These are phyloP conservation scores for Alternaria gansuensis DNA, from an alignment of 2,329 filamentous ascomycete species.

Conservation along the genomic window DNA sequence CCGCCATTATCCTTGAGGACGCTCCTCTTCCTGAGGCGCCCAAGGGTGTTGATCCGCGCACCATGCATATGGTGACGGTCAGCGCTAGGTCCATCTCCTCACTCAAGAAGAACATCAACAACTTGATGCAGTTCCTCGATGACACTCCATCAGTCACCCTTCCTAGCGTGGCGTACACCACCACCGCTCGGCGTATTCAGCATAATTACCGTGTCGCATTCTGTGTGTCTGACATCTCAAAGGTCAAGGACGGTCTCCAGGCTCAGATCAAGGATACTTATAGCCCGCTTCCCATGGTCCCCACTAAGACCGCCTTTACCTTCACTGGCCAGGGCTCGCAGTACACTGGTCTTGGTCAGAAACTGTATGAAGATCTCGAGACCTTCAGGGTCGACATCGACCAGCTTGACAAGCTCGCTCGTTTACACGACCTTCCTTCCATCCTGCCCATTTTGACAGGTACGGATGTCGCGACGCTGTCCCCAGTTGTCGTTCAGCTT, in stretches of 20 bases:
- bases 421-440: slow-evolving; percentile 59
- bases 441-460: slow-evolving; percentile 61
- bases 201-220: slow-evolving; percentile 63
- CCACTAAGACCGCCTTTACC: slow-evolving; percentile 61
- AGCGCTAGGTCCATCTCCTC: slow-evolving; percentile 62
- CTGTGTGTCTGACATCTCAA: slow-evolving; percentile 58
- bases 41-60: slow-evolving; percentile 56
- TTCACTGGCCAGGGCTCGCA: slow-evolving; percentile 64
- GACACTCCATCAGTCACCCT: slow-evolving; percentile 58
- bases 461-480: slow-evolving; percentile 59
- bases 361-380: slow-evolving; percentile 59
- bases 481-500: slow-evolving; percentile 62
- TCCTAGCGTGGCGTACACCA: slow-evolving; percentile 61
- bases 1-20: slow-evolving; percentile 62
- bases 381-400: slow-evolving; percentile 61
- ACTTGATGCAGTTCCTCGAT: slow-evolving; percentile 58
- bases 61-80: slow-evolving; percentile 59
- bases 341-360: slow-evolving; percentile 61
- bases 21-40: slow-evolving; percentile 57
- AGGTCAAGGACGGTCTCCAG: slow-evolving; percentile 58
- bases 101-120: slow-evolving; percentile 61
- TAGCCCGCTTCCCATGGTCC: slow-evolving; percentile 62
- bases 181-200: slow-evolving; percentile 63
- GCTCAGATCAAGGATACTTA: slow-evolving; percentile 61
- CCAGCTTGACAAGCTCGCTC: slow-evolving; percentile 59